Base-by-base conservation (phyloP, 306 rosid species). In the Trifolium dubium region DNA sequence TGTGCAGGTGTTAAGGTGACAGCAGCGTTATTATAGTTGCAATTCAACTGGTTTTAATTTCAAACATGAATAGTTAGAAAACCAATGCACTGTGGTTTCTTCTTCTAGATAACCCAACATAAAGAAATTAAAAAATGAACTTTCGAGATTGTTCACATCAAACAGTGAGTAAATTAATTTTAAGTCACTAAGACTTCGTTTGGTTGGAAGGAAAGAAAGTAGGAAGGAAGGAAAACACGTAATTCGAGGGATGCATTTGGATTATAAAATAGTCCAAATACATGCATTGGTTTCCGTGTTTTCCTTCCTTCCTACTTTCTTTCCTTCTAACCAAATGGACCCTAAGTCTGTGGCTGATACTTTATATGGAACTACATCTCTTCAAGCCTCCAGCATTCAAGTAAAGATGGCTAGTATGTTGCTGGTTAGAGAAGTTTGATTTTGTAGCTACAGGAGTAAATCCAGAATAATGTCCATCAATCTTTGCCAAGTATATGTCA, bases 391-490 rank as follows among this genome's bases (percentile, higher is more conserved):
- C 64, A 8, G 74, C 70, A 71, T 86, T 80, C 41, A 89, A 49
- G 82, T 89, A 91, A 74, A 94, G 66, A 74, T 67, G 72, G 83
- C 23, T 13, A 14, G 15, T 61, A 54, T 70, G 73, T 23, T 71
- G 13, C 11, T 62, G 37, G 54, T 12, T 60, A 54, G 86, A 75
- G 67, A 75, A 69, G 31, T 35, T 59, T 17, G 85, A 80, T 30
- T 82, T 5, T 50, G 81, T 55, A 71, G 75, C 35, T 59, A 82
- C 50, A 6, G 83, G 89, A 75, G 88, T 75, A 74, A 94, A 87
- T 54, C 93, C 96, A 72, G 86, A 67, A 47, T 87, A 94, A 50
- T 44, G 68, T 47, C 90, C 77, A 77, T 84, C 83, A 7, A 77
- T 47, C 87, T 79, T 94, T 61, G 84, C 79, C 74, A 71, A 60